Base-by-base conservation (phyloP, 1,284 basidiomycete species). In the Trichosporon faecale region DNA sequence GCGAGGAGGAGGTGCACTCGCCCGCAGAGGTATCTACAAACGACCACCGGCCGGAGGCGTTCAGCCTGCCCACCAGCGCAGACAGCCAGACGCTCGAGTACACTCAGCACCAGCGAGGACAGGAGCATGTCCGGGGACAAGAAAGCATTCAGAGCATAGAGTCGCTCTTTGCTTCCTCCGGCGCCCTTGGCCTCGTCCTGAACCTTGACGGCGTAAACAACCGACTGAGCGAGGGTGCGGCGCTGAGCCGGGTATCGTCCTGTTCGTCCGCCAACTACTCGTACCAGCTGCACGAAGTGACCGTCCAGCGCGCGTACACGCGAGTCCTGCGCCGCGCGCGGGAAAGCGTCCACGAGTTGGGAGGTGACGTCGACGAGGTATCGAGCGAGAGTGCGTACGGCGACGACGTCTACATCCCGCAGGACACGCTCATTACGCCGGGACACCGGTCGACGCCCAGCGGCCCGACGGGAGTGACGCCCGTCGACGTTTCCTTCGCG, bases 301-400 rank as follows among this genome's bases (percentile, higher is more conserved):
- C 74, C 0, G 72, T 77, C 18, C 74, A 74, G 31, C 69, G 68
- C 18, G 75, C 76, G 1, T 76, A 76, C 69, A 66, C 71, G 14
- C 69, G 70, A 16, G 68, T 72, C 7, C 68, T 76, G 8, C 68
- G 72, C 1, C 68, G 68, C 16, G 69, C 72, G n/a, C 8, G 18
- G 16, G 9, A 61, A n/a, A 61, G 57, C 31, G 57, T 61, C 4
- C 57, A 61, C 57, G 57, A 61, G 2, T 18, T 61, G 29, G 57
- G 35, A 35, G 31, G 57, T 64, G 52, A 70, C 35, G 25, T 49
- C 44, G 35, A 52, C 46, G 60, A 37, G 44, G 57, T 29, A 6
- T 37, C 57, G 33, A 61, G 27, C 44, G 23, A 61, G 57, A 31
- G 57, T 18, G 57, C 57, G 2, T 61, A 61, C 37, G 21, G 66